Conservation (phyloP, 768 basidiomycete species). For the Boletus barrowsii region DNA sequence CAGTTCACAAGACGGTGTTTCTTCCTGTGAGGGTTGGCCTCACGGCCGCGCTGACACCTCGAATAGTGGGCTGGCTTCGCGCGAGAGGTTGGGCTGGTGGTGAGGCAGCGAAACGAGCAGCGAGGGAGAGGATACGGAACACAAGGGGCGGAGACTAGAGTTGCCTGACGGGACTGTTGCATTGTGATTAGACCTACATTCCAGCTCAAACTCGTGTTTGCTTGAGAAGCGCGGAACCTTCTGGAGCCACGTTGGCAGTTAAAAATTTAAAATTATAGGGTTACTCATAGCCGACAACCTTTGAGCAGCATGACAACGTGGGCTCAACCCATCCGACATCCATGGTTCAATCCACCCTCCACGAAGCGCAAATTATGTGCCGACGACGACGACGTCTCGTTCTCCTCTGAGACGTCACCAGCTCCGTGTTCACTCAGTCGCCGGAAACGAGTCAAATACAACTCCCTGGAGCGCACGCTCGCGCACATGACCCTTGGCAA, state of each 20-base stretch:
- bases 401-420: slow-evolving; percentile 4
- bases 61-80: slow-evolving; percentile 82
- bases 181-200: slow-evolving; percentile 3
- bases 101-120: slow-evolving; percentile 55
- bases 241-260: background rate
- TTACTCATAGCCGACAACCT: background rate
- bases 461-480: slow-evolving; percentile 53
- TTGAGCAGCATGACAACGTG: slow-evolving; percentile 28
- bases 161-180: too few species aligned
- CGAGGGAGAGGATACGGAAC: slow-evolving; percentile 34
- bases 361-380: slow-evolving; percentile 38
- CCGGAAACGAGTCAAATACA: slow-evolving; percentile 48
- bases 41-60: slow-evolving; percentile 83
- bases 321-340: slow-evolving; percentile 37
- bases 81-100: slow-evolving; percentile 77
- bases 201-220: background rate
- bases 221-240: slow-evolving; percentile 3
- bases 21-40: slow-evolving; percentile 86
- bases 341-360: slow-evolving; percentile 41
- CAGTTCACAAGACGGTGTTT: slow-evolving; percentile 93
- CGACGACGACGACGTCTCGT: slow-evolving; percentile 9
- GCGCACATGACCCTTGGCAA: slow-evolving; percentile 44
- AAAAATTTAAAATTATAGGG: background rate
- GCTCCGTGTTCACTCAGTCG: slow-evolving; percentile 40
- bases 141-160: slow-evolving; percentile 23